These are phyloP conservation scores for Salvia splendens DNA, from an alignment of 257 asterid genomes.

Conservation along the genomic window DNA sequence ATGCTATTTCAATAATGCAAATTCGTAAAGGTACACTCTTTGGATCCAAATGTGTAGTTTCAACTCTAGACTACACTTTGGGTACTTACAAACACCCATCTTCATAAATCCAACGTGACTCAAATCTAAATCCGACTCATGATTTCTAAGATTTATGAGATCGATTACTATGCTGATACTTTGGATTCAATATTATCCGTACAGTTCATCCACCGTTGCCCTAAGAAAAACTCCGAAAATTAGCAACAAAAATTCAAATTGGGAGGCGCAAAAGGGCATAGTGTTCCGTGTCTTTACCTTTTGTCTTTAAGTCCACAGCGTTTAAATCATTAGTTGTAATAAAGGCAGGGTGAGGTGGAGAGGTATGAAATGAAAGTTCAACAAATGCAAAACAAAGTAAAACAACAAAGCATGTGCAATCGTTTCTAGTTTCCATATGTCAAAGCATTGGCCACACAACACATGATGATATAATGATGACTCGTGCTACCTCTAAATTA, in stretches of 20 bases:
- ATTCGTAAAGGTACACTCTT: no score
- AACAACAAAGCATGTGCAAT: constrained; percentile 36
- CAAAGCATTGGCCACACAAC: background rate
- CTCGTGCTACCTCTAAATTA: constrained; percentile 34
- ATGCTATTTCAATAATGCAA: no score
- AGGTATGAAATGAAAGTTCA: constrained; percentile 26
- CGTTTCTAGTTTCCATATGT: constrained; percentile 21
- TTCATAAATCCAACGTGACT: no score
- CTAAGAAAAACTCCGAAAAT: background rate
- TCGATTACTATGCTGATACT: no score
- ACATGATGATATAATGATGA: constrained; percentile 35
- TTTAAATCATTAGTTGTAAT: constrained; percentile 26
- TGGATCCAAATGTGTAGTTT: no score
- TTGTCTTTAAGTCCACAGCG: constrained; percentile 22
- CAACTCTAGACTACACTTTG: no score
- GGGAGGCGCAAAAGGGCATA: constrained; percentile 26
- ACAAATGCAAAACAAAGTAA: constrained; percentile 25
- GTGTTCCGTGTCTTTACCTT: constrained; percentile 9
- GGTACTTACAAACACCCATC: no score
- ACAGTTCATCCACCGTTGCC: no score
- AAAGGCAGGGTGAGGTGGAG: background rate
- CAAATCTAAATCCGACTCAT: no score
- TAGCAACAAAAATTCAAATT: constrained; percentile 25
- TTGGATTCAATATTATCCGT: no score
- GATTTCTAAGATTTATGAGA: no score